Base-by-base conservation (phyloP, 371 early-diverging fungal species). In the Rhizomucor miehei region DNA sequence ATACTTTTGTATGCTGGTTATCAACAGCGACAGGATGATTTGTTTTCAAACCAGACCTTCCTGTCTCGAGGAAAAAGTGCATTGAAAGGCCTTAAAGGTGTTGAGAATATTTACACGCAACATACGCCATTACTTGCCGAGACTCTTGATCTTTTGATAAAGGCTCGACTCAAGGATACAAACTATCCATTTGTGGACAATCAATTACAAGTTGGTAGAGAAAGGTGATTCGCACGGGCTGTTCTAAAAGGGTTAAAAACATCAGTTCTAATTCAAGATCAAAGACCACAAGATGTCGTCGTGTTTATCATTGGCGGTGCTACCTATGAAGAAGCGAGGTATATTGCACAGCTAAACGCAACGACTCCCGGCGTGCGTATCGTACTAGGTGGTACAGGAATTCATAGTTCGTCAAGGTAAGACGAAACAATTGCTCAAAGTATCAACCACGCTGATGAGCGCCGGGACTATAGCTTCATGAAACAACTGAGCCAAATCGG, bases 101-200 rank as follows among this genome's bases (percentile, higher is more conserved):
- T 94, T n/a, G 98, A 97, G 55, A 97, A 97, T 60, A 97, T 98
- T 11, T 98, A 96, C 67, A 97, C 97, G 10, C 95, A 95, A 62
- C 98, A 98, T 65, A 81, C 81, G n/a, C 95, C 98, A 9, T 81
- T 84, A 8, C 56, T 97, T 43, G 86, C 82, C 0, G 85, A 88
- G 34, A 89, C 85, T 24, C 43, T 98, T 21, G 88, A 92, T 55
- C 69, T 80, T 37, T 56, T 92, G 44, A 66, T 91, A 44, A 94
- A 93, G 62, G 93, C 92, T 13, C 82, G 83, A 43, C 71, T 92
- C n/a, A 86, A 81, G 54, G 90, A 89, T 23, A 67, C 82, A 5
- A 77, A 73, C 37, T 93, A 90, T 52, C 96, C 96, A 16, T 93
- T 86, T 63, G 65, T 89, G 1, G 86, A 89, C 29, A 78, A 78